These are phyloP conservation scores for Fusarium foetens DNA, from an alignment of 2,329 filamentous ascomycete species.

Conservation along the genomic window DNA sequence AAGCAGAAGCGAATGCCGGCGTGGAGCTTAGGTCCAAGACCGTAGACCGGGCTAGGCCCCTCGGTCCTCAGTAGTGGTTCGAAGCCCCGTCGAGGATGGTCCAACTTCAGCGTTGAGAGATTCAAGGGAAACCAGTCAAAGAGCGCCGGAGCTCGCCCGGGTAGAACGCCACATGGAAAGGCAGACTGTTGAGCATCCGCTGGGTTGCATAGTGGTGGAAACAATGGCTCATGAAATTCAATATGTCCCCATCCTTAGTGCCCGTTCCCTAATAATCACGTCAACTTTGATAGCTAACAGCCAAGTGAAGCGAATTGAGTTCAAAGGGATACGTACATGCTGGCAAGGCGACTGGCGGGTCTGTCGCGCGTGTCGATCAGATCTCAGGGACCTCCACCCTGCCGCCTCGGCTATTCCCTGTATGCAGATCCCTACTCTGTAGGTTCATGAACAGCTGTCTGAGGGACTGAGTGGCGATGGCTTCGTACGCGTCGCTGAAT, in stretches of 20 bases:
- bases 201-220: conserved; percentile 1
- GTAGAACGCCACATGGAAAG: conserved; percentile 27
- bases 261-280: conserved; percentile 1
- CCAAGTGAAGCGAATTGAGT: conserved; percentile 38
- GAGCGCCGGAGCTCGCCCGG: conserved; percentile 25
- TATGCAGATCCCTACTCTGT: conserved; percentile 36
- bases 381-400: conserved; percentile 46
- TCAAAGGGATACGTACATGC: conserved; percentile 18
- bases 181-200: conserved; percentile 8
- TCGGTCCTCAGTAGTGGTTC: conserved; percentile 37
- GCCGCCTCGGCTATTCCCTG: conserved; percentile 40
- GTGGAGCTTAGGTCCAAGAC: conserved; percentile 11
- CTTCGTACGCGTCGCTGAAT: conserved; percentile 29
- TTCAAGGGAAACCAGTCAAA: conserved; percentile 21
- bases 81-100: conserved; percentile 25
- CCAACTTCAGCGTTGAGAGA: conserved; percentile 18
- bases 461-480: conserved; percentile 38
- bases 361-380: conserved; percentile 45
- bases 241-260: not conserved
- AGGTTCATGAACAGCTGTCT: conserved; percentile 18
- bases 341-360: conserved; percentile 29
- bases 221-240: not conserved
- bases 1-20: not conserved
- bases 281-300: not conserved
- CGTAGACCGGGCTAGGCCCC: conserved; percentile 40